Conservation (phyloP, 768 basidiomycete genomes). For the Tulasnella sp. region DNA sequence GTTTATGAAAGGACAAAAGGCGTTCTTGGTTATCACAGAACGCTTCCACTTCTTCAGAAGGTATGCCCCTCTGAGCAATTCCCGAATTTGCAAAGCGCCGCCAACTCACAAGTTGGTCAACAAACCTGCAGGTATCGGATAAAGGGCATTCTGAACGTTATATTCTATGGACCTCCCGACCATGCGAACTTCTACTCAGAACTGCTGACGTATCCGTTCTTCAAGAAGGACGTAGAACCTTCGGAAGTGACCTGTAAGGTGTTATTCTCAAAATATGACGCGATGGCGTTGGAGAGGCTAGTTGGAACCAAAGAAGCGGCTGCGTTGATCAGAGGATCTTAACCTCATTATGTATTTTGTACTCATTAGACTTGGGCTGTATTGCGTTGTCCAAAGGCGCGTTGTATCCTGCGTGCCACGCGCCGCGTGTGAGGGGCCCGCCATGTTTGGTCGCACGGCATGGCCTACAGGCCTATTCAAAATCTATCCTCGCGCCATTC, state of each 20-base stretch:
- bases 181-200: conserved; percentile 92
- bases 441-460: background rate
- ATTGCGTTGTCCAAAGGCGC: background rate
- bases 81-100: background rate
- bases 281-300: conserved; percentile 82
- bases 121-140: conserved; percentile 69
- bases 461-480: background rate
- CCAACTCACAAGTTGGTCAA: background rate
- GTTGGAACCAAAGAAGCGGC: conserved; percentile 48
- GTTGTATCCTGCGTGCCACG: no score
- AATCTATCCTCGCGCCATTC: background rate
- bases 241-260: conserved; percentile 79
- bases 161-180: conserved; percentile 91
- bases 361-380: background rate
- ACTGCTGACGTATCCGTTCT: conserved; percentile 82
- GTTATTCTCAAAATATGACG: conserved; percentile 85
- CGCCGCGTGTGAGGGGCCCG: background rate
- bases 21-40: conserved; percentile 88
- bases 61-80: conserved; percentile 38
- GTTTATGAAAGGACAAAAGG: conserved; percentile 83
- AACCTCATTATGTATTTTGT: background rate
- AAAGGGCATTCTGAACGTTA: conserved; percentile 83
- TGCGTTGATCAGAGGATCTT: conserved; percentile 35
- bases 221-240: conserved; percentile 81
- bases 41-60: conserved; percentile 98